Evolutionary conservation across 768 basidiomycete genomes (phyloP).

Genomic region (Cystofilobasidium ferigula): DNA sequence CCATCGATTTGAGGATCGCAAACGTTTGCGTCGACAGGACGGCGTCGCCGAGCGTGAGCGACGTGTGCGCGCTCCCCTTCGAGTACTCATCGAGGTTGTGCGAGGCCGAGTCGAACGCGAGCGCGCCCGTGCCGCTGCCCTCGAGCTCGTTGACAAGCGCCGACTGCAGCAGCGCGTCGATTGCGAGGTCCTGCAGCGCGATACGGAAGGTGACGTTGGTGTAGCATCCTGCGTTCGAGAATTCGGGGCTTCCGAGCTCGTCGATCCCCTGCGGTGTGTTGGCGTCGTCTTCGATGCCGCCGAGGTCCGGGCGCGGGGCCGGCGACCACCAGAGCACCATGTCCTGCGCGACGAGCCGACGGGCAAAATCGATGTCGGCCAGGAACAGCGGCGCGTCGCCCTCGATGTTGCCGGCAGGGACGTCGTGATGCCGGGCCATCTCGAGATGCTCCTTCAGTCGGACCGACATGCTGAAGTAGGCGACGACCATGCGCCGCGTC

Average conservation of each 20-base stretch:
- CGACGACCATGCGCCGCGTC: conserved; percentile 66
- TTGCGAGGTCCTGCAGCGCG: conserved; percentile 78
- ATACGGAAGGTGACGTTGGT: conserved; percentile 86
- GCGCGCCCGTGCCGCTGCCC: conserved; percentile 73
- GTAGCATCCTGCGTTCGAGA: conserved; percentile 72
- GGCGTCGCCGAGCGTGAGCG: conserved; percentile 76
- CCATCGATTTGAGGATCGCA: conserved; percentile 68
- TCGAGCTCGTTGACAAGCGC: conserved; percentile 93
- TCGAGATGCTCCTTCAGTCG: conserved; percentile 72
- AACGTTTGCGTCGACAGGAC: conserved; percentile 80
- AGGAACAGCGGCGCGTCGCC: conserved; percentile 78
- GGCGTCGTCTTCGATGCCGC: conserved; percentile 80
- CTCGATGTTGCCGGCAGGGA: conserved; percentile 85
- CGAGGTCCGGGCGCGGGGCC: conserved; percentile 76
- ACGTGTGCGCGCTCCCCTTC: conserved; percentile 48
- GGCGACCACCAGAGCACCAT: conserved; percentile 95
- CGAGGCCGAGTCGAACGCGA: conserved; percentile 85
- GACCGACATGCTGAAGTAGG: conserved; percentile 62
- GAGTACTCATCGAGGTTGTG: conserved; percentile 83
- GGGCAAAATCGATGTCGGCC: conserved; percentile 81
- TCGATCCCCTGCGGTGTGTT: conserved; percentile 49
- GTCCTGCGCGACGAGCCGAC: conserved; percentile 74
- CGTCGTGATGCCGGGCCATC: conserved; percentile 79
- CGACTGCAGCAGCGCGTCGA: conserved; percentile 87
- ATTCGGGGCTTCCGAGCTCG: conserved; percentile 73